Percentiles rank a stretch among this genome's conserved stretches.
phyloP scores from a whole-genome alignment of 352 stramenopile species.

The Phytophthora crassamura region DNA sequence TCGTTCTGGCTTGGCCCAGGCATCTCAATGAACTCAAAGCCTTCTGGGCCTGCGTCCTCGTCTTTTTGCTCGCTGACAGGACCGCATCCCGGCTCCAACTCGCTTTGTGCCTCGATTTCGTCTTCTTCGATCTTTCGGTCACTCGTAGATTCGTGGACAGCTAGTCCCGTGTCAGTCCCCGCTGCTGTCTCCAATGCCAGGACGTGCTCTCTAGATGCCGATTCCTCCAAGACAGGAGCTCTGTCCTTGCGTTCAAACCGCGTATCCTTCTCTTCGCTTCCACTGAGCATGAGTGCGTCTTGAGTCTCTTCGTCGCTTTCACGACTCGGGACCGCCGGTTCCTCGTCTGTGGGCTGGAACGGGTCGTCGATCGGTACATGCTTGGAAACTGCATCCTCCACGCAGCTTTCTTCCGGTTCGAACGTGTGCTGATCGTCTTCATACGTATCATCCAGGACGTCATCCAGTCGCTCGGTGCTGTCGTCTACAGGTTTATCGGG shows the following conservation, averaged over 20 bases:
- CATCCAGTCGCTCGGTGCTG: neutral
- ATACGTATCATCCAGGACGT: slow-evolving; percentile 25
- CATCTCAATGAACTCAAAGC: slow-evolving; percentile 26
- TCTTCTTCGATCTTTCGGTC: slow-evolving; percentile 21
- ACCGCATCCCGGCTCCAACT: neutral
- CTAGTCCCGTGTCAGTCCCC: neutral
- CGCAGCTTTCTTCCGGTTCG: slow-evolving; percentile 27
- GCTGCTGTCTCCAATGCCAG: too few relatives aligned
- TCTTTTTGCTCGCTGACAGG: slow-evolving; percentile 5
- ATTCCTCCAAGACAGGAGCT: too few relatives aligned
- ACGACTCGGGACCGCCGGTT: too few relatives aligned
- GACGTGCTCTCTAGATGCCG: too few relatives aligned
- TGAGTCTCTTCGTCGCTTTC: neutral
- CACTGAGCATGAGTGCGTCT: too few relatives aligned
- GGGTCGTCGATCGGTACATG: neutral
- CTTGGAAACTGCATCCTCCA: slow-evolving; percentile 8
- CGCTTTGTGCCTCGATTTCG: slow-evolving; percentile 3
- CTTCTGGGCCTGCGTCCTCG: slow-evolving; percentile 1
- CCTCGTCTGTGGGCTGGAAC: too few relatives aligned
- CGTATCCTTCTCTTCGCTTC: too few relatives aligned
- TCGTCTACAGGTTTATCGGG: neutral
- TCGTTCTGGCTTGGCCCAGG: slow-evolving; percentile 1
- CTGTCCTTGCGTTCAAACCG: too few relatives aligned
- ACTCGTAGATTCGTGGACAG: neutral
- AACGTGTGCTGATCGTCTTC: slow-evolving; percentile 30